Base-by-base conservation (phyloP, 1,139 yeast species). In the Nakaseomyces glabratus region DNA sequence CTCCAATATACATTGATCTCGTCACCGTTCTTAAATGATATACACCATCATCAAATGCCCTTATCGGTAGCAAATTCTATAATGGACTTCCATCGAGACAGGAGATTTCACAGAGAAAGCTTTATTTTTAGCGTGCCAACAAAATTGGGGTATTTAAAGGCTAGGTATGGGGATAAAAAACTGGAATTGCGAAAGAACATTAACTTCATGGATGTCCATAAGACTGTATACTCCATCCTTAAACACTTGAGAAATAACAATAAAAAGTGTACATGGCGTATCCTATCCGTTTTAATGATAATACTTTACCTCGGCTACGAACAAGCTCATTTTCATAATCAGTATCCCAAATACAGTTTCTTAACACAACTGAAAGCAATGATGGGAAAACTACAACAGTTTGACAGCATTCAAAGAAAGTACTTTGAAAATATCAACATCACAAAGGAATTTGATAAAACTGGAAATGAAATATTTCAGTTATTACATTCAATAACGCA, bases 301-400 rank as follows among this genome's bases (percentile, higher is more conserved):
- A 15, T 15, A n/a, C 15, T 26, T 3, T 26, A 26, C 15, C 21
- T 26, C 4, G 21, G 30, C 4, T 26, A 12, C 12, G 30, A 26
- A 15, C 30, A 26, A 6, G 17, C 30, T 4, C 30, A 26, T 18
- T 26, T 26, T n/a, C 30, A 26, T 26, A 18, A 21, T n/a, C 30
- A 26, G 10, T 26, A 26, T 15, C 17, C 17, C n/a, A 26, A 18
- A 18, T 26, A 17, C 10, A 14, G 21, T 2, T 11, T 26, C 3
- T 26, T 26, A 15, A 15, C 18, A 4, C 30, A 26, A 17, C 13
- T 26, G 11, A 17, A 26, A 15, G 18, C 4, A 11, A 14, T 26
- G 19, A 18, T 26, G 11, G 11, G 6, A 14, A 26, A 26, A 26
- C 11, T 21, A 10, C 30, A 26, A 18, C 13, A 21, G 21, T 26